phyloP scores from a whole-genome alignment of 176 grass and related monocot species.

The Ampelocalamus luodianensis region DNA sequence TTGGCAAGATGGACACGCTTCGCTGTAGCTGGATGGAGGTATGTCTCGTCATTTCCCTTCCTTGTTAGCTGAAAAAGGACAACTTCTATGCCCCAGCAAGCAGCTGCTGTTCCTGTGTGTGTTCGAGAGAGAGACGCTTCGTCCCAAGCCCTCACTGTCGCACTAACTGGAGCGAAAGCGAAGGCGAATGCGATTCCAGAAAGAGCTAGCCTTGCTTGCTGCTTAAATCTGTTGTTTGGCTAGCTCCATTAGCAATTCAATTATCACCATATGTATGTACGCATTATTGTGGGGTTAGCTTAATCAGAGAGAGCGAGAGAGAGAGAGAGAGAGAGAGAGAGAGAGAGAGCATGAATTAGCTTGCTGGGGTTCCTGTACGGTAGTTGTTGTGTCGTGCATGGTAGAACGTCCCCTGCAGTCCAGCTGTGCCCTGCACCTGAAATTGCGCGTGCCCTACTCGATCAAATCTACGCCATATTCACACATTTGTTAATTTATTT shows the following conservation, averaged over 20 bases:
- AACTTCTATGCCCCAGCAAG: neutral
- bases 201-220: neutral
- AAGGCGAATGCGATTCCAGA: too few species aligned
- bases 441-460: neutral
- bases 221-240: neutral
- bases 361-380: neutral
- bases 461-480: neutral
- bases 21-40: neutral
- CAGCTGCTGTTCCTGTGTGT: neutral
- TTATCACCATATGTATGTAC: neutral
- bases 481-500: neutral
- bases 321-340: neutral
- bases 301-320: neutral
- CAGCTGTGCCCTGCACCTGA: slow-evolving; percentile 30
- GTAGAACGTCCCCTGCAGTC: slow-evolving; percentile 41
- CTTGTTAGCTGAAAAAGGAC: neutral
- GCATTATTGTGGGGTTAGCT: neutral
- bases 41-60: neutral
- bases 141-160: neutral
- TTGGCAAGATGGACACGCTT: neutral
- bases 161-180: neutral
- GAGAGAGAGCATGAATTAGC: neutral
- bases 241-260: neutral
- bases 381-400: neutral
- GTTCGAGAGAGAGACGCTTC: neutral